Evolutionary conservation across 2,329 filamentous ascomycete genomes (phyloP).

Genomic region (Diaporthe batatas): DNA sequence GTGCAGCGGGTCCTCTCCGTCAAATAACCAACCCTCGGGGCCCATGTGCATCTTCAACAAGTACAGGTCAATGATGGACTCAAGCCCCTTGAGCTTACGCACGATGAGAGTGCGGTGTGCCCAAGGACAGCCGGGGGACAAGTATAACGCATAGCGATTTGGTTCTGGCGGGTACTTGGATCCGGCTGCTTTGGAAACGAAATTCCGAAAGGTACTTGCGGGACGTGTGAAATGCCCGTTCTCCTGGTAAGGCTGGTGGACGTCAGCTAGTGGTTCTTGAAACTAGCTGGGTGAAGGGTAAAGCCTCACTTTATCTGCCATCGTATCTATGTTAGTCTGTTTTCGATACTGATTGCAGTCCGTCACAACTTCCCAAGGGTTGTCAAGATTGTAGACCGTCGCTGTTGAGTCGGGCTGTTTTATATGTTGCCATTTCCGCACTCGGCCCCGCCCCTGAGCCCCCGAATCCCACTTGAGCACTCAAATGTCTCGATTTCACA

Average conservation of each 20-base stretch:
- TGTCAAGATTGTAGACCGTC: not conserved
- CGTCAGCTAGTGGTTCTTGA: not conserved
- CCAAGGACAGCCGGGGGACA: constrained; percentile 74
- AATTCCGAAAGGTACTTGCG: constrained; percentile 67
- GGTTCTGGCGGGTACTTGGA: constrained; percentile 70
- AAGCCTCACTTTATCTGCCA: constrained; percentile 17
- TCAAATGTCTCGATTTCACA: constrained; percentile 1
- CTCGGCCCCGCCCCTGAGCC: constrained; percentile 1
- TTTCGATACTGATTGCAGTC: not conserved
- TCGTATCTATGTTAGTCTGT: not conserved
- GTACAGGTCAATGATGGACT: constrained; percentile 77
- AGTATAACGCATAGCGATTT: constrained; percentile 72
- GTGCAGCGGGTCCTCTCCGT: constrained; percentile 70
- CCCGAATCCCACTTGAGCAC: not conserved
- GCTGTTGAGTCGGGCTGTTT: not conserved
- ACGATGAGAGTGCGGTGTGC: constrained; percentile 81
- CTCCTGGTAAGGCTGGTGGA: constrained; percentile 43
- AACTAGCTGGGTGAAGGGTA: not conserved
- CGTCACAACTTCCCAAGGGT: too few relatives aligned
- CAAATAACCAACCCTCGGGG: constrained; percentile 67
- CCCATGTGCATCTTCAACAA: constrained; percentile 76
- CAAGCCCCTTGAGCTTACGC: constrained; percentile 78
- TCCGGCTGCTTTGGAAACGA: constrained; percentile 63
- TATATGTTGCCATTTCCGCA: not conserved
- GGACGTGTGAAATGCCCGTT: constrained; percentile 67